phyloP scores from a whole-genome alignment of 306 rosid genomes.

The Ormosia semicastrata region DNA sequence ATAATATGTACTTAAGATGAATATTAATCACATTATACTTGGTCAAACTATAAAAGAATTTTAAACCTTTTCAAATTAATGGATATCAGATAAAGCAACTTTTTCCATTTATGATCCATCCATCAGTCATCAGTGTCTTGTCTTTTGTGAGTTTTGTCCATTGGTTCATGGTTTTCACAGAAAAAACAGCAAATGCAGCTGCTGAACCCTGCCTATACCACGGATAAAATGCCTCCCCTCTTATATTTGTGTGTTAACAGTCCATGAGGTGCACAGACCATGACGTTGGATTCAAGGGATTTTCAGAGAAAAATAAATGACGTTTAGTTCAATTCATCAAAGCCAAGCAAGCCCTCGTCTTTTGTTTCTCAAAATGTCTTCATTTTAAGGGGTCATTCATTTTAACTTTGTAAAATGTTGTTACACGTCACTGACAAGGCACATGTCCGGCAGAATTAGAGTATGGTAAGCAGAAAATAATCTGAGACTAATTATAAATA shows the following conservation, averaged over 20 bases:
- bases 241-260: not conserved
- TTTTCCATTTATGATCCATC: constrained; percentile 2
- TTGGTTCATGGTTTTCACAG: not conserved
- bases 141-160: constrained; percentile 13
- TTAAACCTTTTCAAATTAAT: no score
- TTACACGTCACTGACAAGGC: no score
- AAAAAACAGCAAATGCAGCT: not conserved
- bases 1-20: no score
- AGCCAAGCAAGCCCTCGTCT: not conserved
- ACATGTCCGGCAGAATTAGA: no score
- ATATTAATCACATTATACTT: no score
- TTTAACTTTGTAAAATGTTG: not conserved
- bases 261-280: not conserved
- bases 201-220: not conserved
- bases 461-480: no score
- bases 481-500: no score
- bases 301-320: not conserved
- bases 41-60: no score
- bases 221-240: not conserved
- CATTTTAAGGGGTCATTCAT: not conserved
- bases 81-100: no score
- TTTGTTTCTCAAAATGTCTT: not conserved
- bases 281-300: not conserved
- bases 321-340: not conserved
- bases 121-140: not conserved